Conservation (phyloP, 371 early-diverging fungal genomes). For the Mortierella sp. region DNA sequence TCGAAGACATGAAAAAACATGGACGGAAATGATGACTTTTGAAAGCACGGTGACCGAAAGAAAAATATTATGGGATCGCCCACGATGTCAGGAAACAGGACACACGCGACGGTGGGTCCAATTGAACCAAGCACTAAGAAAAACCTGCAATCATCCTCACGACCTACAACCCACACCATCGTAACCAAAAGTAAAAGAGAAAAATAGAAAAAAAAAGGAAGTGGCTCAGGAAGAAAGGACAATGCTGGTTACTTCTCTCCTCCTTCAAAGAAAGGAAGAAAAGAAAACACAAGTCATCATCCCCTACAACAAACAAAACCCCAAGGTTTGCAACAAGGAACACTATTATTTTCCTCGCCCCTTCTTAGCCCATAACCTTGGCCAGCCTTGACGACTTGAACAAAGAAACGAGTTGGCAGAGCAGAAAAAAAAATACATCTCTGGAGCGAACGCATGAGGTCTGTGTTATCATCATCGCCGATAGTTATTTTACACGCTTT, state of each 20-base stretch:
- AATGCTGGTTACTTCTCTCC: not conserved
- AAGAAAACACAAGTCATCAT: not conserved
- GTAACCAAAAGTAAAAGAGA: no score
- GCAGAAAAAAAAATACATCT: no score
- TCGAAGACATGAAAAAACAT: no score
- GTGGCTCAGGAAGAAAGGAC: conserved; percentile 9
- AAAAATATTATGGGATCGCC: no score
- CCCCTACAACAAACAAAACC: not conserved
- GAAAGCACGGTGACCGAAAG: no score
- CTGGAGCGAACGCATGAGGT: not conserved
- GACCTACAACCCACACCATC: no score
- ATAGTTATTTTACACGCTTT: not conserved
- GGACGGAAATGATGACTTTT: no score
- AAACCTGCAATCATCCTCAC: no score
- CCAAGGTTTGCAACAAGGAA: not conserved
- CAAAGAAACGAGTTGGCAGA: not conserved
- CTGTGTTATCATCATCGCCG: conserved; percentile 1
- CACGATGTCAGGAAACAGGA: no score
- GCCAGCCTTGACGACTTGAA: not conserved
- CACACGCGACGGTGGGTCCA: no score
- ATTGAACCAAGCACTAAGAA: no score
- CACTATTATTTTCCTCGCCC: not conserved
- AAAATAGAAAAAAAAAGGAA: not conserved
- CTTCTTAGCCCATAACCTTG: not conserved
- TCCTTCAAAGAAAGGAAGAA: not conserved